These are phyloP conservation scores for Mycena citricolor DNA, from an alignment of 1,284 basidiomycete genomes.

Conservation along the genomic window DNA sequence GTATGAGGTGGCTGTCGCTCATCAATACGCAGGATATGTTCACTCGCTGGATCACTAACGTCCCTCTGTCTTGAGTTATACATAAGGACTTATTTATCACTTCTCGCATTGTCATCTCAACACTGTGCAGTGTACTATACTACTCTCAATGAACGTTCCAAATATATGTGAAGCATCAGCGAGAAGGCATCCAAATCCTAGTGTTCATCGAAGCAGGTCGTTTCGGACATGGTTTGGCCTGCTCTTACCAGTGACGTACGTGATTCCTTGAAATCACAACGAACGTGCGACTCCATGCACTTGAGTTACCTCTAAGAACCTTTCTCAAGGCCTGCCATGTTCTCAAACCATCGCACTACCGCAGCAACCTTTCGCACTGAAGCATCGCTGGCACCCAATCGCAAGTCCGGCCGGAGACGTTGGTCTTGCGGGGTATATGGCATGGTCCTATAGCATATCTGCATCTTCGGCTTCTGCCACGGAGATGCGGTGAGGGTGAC, in stretches of 20 bases:
- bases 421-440: conserved; percentile 60
- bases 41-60: conserved; percentile 40
- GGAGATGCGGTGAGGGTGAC: conserved; percentile 62
- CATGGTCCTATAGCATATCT: conserved; percentile 77
- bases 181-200: no score
- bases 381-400: conserved; percentile 66
- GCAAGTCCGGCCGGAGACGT: conserved; percentile 65
- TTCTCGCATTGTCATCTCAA: no score
- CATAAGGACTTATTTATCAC: no score
- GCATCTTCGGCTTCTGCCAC: conserved; percentile 53
- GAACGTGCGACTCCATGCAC: no score
- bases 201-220: no score
- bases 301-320: no score
- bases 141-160: no score
- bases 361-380: conserved; percentile 63
- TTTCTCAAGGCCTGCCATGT: conserved; percentile 52
- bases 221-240: no score
- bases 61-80: conserved; percentile 28
- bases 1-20: conserved; percentile 31
- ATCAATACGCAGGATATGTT: conserved; percentile 32
- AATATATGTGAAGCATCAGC: no score
- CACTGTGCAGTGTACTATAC: no score
- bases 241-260: no score
- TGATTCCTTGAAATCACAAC: no score
- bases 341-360: conserved; percentile 71